Percentiles rank a stretch among this genome's conserved stretches.
Evolutionary conservation across 306 rosid species (phyloP).

Genomic region (Styphnolobium japonicum): DNA sequence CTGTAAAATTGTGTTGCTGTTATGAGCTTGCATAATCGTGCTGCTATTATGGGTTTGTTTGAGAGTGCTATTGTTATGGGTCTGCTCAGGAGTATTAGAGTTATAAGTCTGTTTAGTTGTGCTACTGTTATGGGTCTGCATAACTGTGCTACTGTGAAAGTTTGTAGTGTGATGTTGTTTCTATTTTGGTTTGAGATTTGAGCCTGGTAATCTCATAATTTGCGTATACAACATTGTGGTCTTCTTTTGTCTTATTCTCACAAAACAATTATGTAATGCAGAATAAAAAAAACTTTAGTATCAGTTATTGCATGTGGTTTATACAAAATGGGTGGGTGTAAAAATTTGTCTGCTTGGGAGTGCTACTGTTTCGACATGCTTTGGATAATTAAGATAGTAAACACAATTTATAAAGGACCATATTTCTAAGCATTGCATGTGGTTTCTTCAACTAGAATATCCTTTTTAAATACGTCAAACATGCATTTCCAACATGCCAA

Average conservation of each 20-base stretch:
- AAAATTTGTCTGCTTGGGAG: slow-evolving; percentile 52
- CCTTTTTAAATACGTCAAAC: background rate
- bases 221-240: background rate
- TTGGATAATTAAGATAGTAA: too few species aligned
- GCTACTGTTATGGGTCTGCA: too few species aligned
- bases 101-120: too few species aligned
- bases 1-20: too few species aligned
- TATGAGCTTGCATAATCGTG: too few species aligned
- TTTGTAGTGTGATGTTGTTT: too few species aligned
- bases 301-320: background rate
- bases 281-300: background rate
- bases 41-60: too few species aligned
- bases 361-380: too few species aligned
- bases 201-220: background rate
- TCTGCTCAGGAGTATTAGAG: too few species aligned
- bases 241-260: slow-evolving; percentile 7
- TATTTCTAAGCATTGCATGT: background rate
- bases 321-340: slow-evolving; percentile 92
- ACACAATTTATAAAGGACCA: background rate
- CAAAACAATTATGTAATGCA: background rate
- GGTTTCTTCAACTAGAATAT: slow-evolving; percentile 9
- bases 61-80: too few species aligned
- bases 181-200: background rate
- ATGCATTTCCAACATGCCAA: background rate
- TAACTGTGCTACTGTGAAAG: too few species aligned